These are phyloP conservation scores for Fusarium anguioides DNA, from an alignment of 2,329 filamentous ascomycete genomes.

Conservation along the genomic window DNA sequence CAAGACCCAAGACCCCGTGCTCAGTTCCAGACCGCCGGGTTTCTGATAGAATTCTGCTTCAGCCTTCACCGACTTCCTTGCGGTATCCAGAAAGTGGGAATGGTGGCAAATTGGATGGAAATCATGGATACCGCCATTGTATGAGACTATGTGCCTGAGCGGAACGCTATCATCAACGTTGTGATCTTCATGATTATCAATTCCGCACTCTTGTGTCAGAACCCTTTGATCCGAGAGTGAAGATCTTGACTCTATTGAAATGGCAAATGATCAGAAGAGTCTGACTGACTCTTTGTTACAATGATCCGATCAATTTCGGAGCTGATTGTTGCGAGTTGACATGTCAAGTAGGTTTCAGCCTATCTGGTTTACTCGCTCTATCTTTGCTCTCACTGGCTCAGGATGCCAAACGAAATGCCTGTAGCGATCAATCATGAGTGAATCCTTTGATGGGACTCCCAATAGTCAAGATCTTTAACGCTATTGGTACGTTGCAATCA, in stretches of 20 bases:
- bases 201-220: slow-evolving; percentile 12
- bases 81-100: slow-evolving; percentile 18
- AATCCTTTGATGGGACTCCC: slow-evolving; percentile 33
- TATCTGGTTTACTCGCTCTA: background rate
- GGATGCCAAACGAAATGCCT: slow-evolving; percentile 19
- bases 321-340: background rate
- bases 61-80: slow-evolving; percentile 44
- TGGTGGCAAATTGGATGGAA: slow-evolving; percentile 38
- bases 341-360: slow-evolving; percentile 2
- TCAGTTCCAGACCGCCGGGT: slow-evolving; percentile 40
- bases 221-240: slow-evolving; percentile 9
- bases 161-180: slow-evolving; percentile 17
- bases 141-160: slow-evolving; percentile 1
- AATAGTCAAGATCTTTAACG: background rate
- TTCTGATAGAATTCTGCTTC: slow-evolving; percentile 30
- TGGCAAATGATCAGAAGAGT: slow-evolving; percentile 18
- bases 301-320: background rate
- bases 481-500: slow-evolving; percentile 27
- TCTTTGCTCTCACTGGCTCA: background rate
- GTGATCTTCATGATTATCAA: slow-evolving; percentile 23
- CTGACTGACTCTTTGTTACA: background rate
- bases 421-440: slow-evolving; percentile 36
- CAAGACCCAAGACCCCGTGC: slow-evolving; percentile 22
- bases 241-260: slow-evolving; percentile 7
- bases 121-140: slow-evolving; percentile 7